These are phyloP conservation scores for Monosporascus sp. DNA, from an alignment of 2,329 filamentous ascomycete species.

Conservation along the genomic window DNA sequence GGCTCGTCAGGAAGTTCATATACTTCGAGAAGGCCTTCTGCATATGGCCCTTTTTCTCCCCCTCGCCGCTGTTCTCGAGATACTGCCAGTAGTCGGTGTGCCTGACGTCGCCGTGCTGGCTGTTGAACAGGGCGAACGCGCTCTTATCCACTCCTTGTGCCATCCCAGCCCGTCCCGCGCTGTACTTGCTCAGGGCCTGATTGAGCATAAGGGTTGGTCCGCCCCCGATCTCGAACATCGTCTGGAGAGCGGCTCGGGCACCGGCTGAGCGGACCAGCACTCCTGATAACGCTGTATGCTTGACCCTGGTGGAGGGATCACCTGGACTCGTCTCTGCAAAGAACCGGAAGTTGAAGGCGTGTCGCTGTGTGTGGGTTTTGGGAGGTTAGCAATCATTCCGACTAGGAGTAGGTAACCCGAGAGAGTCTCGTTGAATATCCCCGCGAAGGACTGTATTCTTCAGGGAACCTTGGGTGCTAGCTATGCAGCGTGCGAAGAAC, in stretches of 20 bases:
- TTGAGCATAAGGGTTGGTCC: neutral
- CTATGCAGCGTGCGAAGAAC: neutral
- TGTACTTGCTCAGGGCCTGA: neutral
- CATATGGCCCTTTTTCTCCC: neutral
- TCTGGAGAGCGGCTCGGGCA: neutral
- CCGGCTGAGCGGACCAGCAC: neutral
- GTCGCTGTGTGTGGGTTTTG: neutral
- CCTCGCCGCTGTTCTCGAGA: neutral
- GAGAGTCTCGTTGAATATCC: no score
- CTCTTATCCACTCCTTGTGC: neutral
- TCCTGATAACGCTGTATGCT: neutral
- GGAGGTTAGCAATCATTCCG: no score
- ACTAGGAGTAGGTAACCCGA: no score
- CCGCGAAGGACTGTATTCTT: no score
- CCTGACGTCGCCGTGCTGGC: neutral
- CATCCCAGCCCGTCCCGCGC: neutral
- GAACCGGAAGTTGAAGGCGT: neutral
- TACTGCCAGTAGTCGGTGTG: neutral
- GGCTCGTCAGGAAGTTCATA: neutral
- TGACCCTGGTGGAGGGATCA: neutral
- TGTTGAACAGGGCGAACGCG: neutral
- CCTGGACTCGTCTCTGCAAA: neutral
- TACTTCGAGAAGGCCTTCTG: neutral
- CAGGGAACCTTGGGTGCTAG: no score
- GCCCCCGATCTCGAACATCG: neutral